A percentile compares a stretch with the other conserved stretches of the same genome.
Evolutionary conservation across 2,329 filamentous ascomycete genomes (phyloP).

Genomic region (Claviceps humidiphila): DNA sequence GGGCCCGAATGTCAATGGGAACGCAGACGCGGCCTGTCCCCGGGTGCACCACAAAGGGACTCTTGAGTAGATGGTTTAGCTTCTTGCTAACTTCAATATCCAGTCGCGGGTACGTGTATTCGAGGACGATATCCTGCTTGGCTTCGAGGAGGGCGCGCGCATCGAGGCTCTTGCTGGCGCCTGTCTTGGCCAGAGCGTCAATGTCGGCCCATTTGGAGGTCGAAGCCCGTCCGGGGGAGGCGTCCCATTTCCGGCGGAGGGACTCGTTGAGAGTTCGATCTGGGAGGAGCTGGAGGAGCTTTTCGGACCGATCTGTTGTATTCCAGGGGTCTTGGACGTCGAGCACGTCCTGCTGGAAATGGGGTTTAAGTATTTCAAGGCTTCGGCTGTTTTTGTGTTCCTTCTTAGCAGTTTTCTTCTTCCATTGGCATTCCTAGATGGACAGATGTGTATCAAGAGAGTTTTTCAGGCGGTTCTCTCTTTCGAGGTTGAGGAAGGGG

Average conservation of each 20-base stretch:
- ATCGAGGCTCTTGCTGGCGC: slow-evolving; percentile 60
- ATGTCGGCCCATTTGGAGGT: slow-evolving; percentile 89
- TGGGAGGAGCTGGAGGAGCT: slow-evolving; percentile 72
- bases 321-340: slow-evolving; percentile 77
- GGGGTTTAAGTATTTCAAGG: slow-evolving; percentile 66
- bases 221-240: slow-evolving; percentile 63
- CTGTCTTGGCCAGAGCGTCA: slow-evolving; percentile 67
- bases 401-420: slow-evolving; percentile 6
- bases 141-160: slow-evolving; percentile 64
- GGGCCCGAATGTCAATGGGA: slow-evolving; percentile 62
- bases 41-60: slow-evolving; percentile 90
- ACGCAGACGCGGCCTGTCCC: slow-evolving; percentile 92
- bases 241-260: slow-evolving; percentile 82
- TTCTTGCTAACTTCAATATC: slow-evolving; percentile 98
- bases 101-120: slow-evolving; percentile 94
- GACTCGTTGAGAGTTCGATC: slow-evolving; percentile 66
- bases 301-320: slow-evolving; percentile 54
- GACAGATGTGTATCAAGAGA: too few species aligned
- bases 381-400: slow-evolving; percentile 47
- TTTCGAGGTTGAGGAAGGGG: neutral
- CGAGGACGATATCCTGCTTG: slow-evolving; percentile 90
- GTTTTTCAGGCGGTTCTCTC: too few species aligned
- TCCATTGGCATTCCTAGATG: too few species aligned
- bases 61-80: slow-evolving; percentile 94
- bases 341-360: slow-evolving; percentile 77